Percentiles rank a stretch among this genome's conserved stretches.
phyloP scores from a whole-genome alignment of 371 early-diverging fungal genomes.

The Syncephalastrum sp. region DNA sequence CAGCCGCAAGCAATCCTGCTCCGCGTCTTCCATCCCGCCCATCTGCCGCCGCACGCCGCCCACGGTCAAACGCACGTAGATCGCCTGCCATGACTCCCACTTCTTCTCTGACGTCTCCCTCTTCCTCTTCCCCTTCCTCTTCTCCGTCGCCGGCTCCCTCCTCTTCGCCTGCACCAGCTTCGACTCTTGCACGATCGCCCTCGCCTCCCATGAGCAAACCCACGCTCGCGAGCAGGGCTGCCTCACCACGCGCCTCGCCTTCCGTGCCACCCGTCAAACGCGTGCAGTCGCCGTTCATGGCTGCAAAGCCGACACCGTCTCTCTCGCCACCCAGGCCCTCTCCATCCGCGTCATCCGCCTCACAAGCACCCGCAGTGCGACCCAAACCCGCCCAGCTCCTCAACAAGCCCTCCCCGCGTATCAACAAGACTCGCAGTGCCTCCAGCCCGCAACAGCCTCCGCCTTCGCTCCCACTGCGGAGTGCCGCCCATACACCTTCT shows the following conservation, averaged over 20 bases:
- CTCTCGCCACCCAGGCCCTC: neutral
- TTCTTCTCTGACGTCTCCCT: neutral
- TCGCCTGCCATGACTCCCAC: neutral
- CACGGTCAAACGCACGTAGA: slow-evolving; percentile 4
- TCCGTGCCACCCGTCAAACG: too few relatives aligned
- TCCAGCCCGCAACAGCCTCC: slow-evolving; percentile 20
- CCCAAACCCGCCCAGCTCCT: slow-evolving; percentile 25
- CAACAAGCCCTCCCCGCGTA: slow-evolving; percentile 20
- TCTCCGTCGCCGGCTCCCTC: too few relatives aligned
- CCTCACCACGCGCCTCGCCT: too few relatives aligned
- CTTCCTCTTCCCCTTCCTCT: neutral
- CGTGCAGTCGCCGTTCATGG: neutral
- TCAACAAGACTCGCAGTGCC: slow-evolving; percentile 25
- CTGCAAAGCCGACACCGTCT: slow-evolving; percentile 9
- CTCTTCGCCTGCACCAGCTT: too few relatives aligned
- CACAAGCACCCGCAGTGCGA: slow-evolving; percentile 20
- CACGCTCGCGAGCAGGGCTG: too few relatives aligned
- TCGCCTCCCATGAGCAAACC: too few relatives aligned
- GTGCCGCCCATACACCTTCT: too few relatives aligned
- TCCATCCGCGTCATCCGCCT: too few relatives aligned
- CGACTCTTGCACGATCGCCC: too few relatives aligned
- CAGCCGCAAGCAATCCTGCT: slow-evolving; percentile 29
- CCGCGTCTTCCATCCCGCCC: slow-evolving; percentile 44
- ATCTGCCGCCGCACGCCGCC: slow-evolving; percentile 22
- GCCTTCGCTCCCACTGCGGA: too few relatives aligned